A percentile compares a stretch with the other conserved stretches of the same genome.
phyloP scores from a whole-genome alignment of 1,284 basidiomycete genomes.

The Moesziomyces sp. region DNA sequence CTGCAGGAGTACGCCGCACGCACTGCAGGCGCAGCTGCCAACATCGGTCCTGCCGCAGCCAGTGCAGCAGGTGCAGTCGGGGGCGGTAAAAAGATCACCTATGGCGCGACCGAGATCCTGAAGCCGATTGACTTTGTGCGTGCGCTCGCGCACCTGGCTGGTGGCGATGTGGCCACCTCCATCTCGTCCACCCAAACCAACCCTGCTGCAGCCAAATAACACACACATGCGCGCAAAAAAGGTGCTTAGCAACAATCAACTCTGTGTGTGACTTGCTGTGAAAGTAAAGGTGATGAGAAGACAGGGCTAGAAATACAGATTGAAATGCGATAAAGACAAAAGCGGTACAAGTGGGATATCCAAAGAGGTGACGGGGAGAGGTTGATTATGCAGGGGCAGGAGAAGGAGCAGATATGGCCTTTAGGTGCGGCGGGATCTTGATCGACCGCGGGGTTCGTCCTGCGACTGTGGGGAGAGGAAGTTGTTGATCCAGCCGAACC shows the following conservation, averaged over 20 bases:
- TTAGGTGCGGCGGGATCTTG: not conserved
- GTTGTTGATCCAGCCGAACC: slow-evolving; percentile 3
- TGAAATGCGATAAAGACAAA: no score
- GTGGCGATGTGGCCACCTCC: slow-evolving; percentile 24
- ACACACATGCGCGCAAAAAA: not conserved
- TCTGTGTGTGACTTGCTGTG: not conserved
- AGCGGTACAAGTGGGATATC: no score
- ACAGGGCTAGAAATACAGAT: slow-evolving; percentile 20
- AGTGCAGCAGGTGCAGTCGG: slow-evolving; percentile 61
- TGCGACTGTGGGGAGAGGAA: slow-evolving; percentile 7
- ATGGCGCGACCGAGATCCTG: slow-evolving; percentile 94
- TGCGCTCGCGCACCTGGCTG: slow-evolving; percentile 70
- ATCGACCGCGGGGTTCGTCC: not conserved
- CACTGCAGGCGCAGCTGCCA: slow-evolving; percentile 78
- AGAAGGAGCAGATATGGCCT: not conserved
- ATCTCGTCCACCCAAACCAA: not conserved
- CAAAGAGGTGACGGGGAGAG: not conserved
- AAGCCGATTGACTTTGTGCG: slow-evolving; percentile 86
- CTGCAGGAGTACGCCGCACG: slow-evolving; percentile 70
- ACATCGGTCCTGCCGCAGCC: slow-evolving; percentile 24
- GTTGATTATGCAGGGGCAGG: not conserved
- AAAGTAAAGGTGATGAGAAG: no score
- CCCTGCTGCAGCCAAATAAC: slow-evolving; percentile 4
- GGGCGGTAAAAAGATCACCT: slow-evolving; percentile 76
- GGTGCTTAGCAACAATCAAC: not conserved